These are phyloP conservation scores for Mentha longifolia DNA, from an alignment of 257 asterid species.

Conservation along the genomic window DNA sequence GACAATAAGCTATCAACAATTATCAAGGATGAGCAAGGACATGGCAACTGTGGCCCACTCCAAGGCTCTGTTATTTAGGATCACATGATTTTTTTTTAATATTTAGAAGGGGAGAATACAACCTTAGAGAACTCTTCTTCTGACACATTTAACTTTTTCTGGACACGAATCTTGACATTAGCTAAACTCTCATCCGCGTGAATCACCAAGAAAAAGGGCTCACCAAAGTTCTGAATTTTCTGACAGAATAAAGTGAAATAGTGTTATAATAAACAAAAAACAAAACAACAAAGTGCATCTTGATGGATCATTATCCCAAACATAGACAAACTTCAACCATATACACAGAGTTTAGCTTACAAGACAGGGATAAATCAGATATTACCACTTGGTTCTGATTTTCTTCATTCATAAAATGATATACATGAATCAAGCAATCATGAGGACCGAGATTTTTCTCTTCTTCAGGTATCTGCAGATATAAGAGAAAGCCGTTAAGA, in stretches of 20 bases:
- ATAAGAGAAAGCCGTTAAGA: constrained; percentile 21
- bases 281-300: constrained; percentile 9
- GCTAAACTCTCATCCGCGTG: constrained; percentile 55
- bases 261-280: constrained; percentile 12
- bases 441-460: constrained; percentile 44
- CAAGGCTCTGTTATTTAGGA: constrained; percentile 6
- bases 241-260: constrained; percentile 34
- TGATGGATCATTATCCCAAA: constrained; percentile 16
- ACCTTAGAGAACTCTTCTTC: constrained; percentile 63
- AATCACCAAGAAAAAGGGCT: constrained; percentile 60
- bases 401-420: constrained; percentile 55
- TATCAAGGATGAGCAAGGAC: constrained; percentile 26
- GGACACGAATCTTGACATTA: constrained; percentile 50
- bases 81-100: no score
- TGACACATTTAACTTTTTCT: constrained; percentile 56
- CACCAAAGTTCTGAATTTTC: constrained; percentile 63
- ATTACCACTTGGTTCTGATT: constrained; percentile 58
- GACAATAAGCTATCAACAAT: constrained; percentile 18
- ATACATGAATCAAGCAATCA: constrained; percentile 62
- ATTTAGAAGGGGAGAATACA: constrained; percentile 5
- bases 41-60: constrained; percentile 13
- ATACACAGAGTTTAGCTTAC: neutral
- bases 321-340: constrained; percentile 11
- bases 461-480: constrained; percentile 54
- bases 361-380: constrained; percentile 21